phyloP scores from a whole-genome alignment of 2,329 filamentous ascomycete genomes.

The Talaromyces sp. region DNA sequence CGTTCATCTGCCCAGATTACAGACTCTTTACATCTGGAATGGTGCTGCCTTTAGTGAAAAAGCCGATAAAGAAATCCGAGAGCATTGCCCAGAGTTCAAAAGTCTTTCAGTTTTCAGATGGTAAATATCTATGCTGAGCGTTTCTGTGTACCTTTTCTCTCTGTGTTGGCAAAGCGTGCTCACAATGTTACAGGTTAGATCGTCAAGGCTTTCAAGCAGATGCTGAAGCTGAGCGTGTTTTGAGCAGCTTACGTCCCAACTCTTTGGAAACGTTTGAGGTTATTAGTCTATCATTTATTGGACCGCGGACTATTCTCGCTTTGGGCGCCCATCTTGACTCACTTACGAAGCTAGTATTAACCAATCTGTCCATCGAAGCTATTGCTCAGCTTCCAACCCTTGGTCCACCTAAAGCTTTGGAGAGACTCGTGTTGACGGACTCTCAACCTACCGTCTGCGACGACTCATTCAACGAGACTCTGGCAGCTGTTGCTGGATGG shows the following conservation, averaged over 20 bases:
- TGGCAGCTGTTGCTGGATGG: conserved; percentile 55
- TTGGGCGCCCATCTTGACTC: conserved; percentile 55
- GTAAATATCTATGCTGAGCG: conserved; percentile 31
- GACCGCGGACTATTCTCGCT: conserved; percentile 54
- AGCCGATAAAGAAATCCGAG: conserved; percentile 54
- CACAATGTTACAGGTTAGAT: conserved; percentile 34
- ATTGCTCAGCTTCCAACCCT: conserved; percentile 38
- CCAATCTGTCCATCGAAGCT: conserved; percentile 49
- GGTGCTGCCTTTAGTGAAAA: conserved; percentile 59
- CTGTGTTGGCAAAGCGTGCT: conserved; percentile 5
- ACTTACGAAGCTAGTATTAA: conserved; percentile 54
- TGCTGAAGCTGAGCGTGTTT: conserved; percentile 57
- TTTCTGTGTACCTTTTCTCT: neutral
- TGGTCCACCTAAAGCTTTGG: conserved; percentile 37
- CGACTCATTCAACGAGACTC: conserved; percentile 53
- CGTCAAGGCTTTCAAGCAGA: conserved; percentile 50
- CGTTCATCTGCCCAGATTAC: conserved; percentile 57
- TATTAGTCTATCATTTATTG: conserved; percentile 56
- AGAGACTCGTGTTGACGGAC: conserved; percentile 52
- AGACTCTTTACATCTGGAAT: conserved; percentile 60
- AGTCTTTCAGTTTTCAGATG: conserved; percentile 59
- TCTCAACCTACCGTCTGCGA: conserved; percentile 46
- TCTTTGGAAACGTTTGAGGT: conserved; percentile 60
- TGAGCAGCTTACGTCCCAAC: conserved; percentile 56
- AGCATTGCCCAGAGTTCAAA: conserved; percentile 61